phyloP scores from a whole-genome alignment of 139 green algal species.

The Ettlia oleoabundans region DNA sequence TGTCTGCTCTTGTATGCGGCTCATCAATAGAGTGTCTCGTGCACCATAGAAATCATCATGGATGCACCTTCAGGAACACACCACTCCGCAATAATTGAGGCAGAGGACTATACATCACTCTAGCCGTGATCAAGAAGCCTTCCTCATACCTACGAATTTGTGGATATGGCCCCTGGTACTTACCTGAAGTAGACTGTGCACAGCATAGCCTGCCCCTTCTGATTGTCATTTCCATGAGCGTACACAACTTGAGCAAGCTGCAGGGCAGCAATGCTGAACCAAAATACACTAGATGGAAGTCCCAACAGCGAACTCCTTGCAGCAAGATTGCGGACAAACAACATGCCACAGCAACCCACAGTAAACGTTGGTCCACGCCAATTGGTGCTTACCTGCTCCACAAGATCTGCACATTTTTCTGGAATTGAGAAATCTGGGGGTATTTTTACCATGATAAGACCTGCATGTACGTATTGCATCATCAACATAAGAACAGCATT shows the following conservation, averaged over 20 bases:
- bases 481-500: too few relatives aligned
- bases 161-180: neutral
- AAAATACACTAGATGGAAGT: neutral
- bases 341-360: slow-evolving; percentile 56
- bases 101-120: neutral
- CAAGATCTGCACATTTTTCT: slow-evolving; percentile 54
- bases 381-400: slow-evolving; percentile 1
- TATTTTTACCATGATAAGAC: slow-evolving; percentile 48
- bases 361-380: neutral
- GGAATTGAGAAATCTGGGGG: slow-evolving; percentile 79
- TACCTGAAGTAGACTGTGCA: slow-evolving; percentile 93
- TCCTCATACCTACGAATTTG: neutral
- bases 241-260: slow-evolving; percentile 83
- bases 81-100: too few relatives aligned
- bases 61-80: slow-evolving; percentile 66
- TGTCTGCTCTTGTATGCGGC: slow-evolving; percentile 84
- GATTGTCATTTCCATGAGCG: slow-evolving; percentile 92
- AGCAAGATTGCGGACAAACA: neutral
- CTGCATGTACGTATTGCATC: too few relatives aligned
- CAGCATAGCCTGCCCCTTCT: slow-evolving; percentile 96
- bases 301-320: neutral
- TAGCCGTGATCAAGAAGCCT: neutral
- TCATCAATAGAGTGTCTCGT: slow-evolving; percentile 96
- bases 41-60: slow-evolving; percentile 92
- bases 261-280: neutral